Percentiles rank a stretch among this genome's conserved stretches.
Conservation (phyloP, 2,329 filamentous ascomycete species). For the Penicillium paneum region DNA sequence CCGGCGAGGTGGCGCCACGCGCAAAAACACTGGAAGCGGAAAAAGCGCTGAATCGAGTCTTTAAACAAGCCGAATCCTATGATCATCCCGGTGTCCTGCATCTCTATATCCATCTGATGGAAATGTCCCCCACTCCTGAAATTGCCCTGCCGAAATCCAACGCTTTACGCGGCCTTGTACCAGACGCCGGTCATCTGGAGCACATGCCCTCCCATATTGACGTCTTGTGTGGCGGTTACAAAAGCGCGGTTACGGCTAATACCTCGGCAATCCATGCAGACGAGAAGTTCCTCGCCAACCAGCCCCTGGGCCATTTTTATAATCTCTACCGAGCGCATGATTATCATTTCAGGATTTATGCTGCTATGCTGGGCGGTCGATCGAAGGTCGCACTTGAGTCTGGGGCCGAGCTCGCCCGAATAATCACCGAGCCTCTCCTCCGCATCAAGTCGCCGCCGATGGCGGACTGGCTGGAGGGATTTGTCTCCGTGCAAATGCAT, state of each 20-base stretch:
- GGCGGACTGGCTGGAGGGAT: constrained; percentile 76
- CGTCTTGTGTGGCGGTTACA: constrained; percentile 69
- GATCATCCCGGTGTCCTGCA: constrained; percentile 69
- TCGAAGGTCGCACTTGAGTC: constrained; percentile 62
- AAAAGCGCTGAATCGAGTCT: constrained; percentile 55
- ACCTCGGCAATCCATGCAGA: constrained; percentile 65
- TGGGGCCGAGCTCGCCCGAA: constrained; percentile 55
- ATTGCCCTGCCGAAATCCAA: constrained; percentile 60
- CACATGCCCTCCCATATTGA: constrained; percentile 80
- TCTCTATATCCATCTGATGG: constrained; percentile 74
- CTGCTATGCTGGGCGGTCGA: constrained; percentile 72
- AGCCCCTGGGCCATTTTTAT: constrained; percentile 67
- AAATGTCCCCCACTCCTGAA: constrained; percentile 69
- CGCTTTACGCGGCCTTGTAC: constrained; percentile 60
- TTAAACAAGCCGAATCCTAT: constrained; percentile 49
- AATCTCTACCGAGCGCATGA: constrained; percentile 72
- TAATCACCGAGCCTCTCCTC: constrained; percentile 63
- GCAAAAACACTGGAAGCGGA: constrained; percentile 60
- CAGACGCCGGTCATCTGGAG: constrained; percentile 67
- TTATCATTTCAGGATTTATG: constrained; percentile 72
- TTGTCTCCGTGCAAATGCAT: constrained; percentile 65
- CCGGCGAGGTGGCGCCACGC: constrained; percentile 53
- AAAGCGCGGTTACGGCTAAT: constrained; percentile 64
- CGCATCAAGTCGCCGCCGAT: constrained; percentile 57
- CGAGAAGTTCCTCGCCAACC: constrained; percentile 59